A percentile compares a stretch with the other conserved stretches of the same genome.
phyloP scores from a whole-genome alignment of 805 yeast species.

The Schwanniomyces sp. region DNA sequence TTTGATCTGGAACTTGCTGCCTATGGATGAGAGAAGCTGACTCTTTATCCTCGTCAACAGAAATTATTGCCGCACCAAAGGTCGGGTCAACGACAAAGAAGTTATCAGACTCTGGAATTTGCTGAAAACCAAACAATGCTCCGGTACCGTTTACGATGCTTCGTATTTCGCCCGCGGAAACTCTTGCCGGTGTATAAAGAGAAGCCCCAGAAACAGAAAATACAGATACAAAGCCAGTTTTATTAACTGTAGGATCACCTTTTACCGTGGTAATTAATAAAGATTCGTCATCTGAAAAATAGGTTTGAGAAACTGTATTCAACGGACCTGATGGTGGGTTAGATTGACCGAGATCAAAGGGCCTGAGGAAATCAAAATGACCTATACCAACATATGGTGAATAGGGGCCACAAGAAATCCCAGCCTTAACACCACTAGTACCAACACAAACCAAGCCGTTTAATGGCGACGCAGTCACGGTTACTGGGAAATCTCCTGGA shows the following conservation, averaged over 20 bases:
- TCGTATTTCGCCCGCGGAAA: neutral
- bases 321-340: neutral
- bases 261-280: neutral
- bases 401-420: neutral
- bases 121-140: neutral
- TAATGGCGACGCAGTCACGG: neutral
- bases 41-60: too few relatives aligned
- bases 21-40: too few relatives aligned
- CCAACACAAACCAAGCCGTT: slow-evolving; percentile 1
- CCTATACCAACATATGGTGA: neutral
- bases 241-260: neutral
- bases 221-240: neutral
- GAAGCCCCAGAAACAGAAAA: too few relatives aligned
- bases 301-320: neutral
- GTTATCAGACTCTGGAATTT: neutral
- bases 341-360: neutral
- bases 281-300: neutral
- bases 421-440: neutral
- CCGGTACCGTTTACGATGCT: neutral
- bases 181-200: too few relatives aligned
- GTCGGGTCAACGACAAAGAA: neutral
- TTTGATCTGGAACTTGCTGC: neutral
- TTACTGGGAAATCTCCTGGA: neutral
- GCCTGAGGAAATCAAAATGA: neutral
- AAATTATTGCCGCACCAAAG: neutral